These are phyloP conservation scores for Tolypocladium ophioglossoides DNA, from an alignment of 2,329 filamentous ascomycete genomes.

Conservation along the genomic window DNA sequence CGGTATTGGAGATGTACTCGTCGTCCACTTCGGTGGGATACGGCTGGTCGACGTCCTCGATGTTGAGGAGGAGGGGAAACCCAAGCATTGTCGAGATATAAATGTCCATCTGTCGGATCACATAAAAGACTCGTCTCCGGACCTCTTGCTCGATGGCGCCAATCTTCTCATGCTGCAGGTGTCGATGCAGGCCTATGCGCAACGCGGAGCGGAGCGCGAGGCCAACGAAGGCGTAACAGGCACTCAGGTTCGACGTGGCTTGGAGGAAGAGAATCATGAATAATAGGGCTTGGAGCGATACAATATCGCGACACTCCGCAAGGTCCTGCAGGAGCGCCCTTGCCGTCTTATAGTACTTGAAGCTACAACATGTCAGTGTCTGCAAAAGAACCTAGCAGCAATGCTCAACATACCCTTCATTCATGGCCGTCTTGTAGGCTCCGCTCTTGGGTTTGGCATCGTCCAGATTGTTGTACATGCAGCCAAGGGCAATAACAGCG, in stretches of 20 bases:
- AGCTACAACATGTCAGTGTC: constrained; percentile 31
- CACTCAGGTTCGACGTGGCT: constrained; percentile 66
- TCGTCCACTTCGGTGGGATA: constrained; percentile 56
- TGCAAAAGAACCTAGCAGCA: neutral
- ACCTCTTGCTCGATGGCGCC: constrained; percentile 53
- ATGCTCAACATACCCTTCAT: constrained; percentile 39
- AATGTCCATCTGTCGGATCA: constrained; percentile 59
- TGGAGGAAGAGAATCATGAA: constrained; percentile 78
- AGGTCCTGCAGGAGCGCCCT: constrained; percentile 55
- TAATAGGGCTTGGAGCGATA: constrained; percentile 62
- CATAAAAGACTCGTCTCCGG: constrained; percentile 55
- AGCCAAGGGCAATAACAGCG: constrained; percentile 60
- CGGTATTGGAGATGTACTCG: constrained; percentile 51
- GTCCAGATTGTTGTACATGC: constrained; percentile 55
- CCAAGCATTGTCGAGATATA: constrained; percentile 59
- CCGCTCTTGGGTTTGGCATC: constrained; percentile 36
- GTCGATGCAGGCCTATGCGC: constrained; percentile 67
- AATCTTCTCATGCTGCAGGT: constrained; percentile 53
- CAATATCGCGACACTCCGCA: constrained; percentile 62
- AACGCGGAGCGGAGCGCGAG: constrained; percentile 68
- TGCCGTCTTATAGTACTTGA: constrained; percentile 64
- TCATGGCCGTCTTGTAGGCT: constrained; percentile 39
- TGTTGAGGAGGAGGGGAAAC: constrained; percentile 51
- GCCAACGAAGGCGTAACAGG: constrained; percentile 71
- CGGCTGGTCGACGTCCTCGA: constrained; percentile 57